phyloP scores from a whole-genome alignment of 1,284 basidiomycete species.

The Trichosporon sp. region DNA sequence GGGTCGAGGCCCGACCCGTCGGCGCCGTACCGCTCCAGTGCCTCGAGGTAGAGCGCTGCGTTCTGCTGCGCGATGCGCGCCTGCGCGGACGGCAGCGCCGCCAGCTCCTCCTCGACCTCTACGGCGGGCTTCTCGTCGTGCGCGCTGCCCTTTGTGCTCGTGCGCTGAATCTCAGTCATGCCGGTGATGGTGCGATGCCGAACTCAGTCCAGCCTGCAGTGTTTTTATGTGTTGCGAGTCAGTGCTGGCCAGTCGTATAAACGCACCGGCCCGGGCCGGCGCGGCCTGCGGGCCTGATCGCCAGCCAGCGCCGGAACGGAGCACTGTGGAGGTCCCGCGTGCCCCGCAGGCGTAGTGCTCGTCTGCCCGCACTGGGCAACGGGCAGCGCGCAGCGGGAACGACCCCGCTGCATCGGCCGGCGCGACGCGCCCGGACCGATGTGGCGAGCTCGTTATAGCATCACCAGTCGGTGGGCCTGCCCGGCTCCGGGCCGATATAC shows the following conservation, averaged over 20 bases:
- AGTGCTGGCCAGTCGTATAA: no score
- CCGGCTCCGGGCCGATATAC: background rate
- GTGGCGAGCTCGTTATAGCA: background rate
- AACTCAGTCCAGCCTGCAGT: no score
- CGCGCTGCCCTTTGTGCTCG: constrained; percentile 12
- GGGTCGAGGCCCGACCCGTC: constrained; percentile 38
- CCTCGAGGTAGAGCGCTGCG: constrained; percentile 41
- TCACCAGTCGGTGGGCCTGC: no score
- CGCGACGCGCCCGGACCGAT: no score
- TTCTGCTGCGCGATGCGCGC: constrained; percentile 15
- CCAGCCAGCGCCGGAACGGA: background rate
- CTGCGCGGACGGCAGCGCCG: constrained; percentile 1
- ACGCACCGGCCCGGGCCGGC: no score
- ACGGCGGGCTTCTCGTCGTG: background rate
- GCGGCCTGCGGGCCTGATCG: background rate
- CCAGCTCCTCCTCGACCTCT: background rate
- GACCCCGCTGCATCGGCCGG: no score
- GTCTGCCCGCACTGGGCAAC: background rate
- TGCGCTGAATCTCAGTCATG: background rate
- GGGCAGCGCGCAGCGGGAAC: background rate
- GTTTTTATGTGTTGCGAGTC: background rate
- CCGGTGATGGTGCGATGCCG: background rate
- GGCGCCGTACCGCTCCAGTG: constrained; percentile 37
- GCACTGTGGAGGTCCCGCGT: background rate
- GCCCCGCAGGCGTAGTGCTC: background rate